phyloP scores from a whole-genome alignment of 179 eudicot species.

The Patellifolia procumbens region DNA sequence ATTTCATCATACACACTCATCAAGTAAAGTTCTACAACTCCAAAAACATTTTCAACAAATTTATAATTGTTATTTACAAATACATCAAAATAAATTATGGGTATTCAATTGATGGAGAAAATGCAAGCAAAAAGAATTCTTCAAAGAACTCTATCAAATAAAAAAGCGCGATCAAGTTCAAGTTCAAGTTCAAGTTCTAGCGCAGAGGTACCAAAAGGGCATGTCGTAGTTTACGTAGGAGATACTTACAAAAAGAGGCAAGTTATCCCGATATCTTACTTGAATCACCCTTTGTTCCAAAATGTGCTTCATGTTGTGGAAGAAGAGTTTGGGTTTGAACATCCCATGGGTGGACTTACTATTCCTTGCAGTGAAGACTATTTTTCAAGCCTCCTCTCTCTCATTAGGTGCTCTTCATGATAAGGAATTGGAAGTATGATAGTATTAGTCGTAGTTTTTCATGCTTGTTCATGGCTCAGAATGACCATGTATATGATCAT shows the following conservation, averaged over 20 bases:
- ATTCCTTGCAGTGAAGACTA: slow-evolving; percentile 56
- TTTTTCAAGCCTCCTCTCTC: slow-evolving; percentile 32
- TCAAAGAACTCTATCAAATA: slow-evolving; percentile 30
- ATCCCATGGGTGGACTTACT: slow-evolving; percentile 55
- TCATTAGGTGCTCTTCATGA: slow-evolving; percentile 31
- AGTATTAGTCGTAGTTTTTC: not conserved
- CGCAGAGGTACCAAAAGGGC: slow-evolving; percentile 38
- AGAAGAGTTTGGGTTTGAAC: slow-evolving; percentile 53
- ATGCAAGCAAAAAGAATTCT: slow-evolving; percentile 37
- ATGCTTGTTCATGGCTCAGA: not conserved
- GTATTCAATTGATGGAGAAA: slow-evolving; percentile 31
- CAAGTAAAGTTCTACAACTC: not conserved
- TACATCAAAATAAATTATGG: slow-evolving; percentile 8
- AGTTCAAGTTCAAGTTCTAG: not conserved
- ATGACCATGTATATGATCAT: slow-evolving; percentile 6
- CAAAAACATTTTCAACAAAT: not conserved
- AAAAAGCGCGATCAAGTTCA: slow-evolving; percentile 8
- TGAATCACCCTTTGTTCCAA: slow-evolving; percentile 52
- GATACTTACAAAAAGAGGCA: slow-evolving; percentile 44
- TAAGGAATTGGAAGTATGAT: not conserved
- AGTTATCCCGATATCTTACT: slow-evolving; percentile 50
- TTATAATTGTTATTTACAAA: not conserved
- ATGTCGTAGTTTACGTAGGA: slow-evolving; percentile 46
- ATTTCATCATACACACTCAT: slow-evolving; percentile 10
- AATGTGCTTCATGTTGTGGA: slow-evolving; percentile 45